phyloP scores from a whole-genome alignment of 257 asterid species.

The Agastache rugosa region DNA sequence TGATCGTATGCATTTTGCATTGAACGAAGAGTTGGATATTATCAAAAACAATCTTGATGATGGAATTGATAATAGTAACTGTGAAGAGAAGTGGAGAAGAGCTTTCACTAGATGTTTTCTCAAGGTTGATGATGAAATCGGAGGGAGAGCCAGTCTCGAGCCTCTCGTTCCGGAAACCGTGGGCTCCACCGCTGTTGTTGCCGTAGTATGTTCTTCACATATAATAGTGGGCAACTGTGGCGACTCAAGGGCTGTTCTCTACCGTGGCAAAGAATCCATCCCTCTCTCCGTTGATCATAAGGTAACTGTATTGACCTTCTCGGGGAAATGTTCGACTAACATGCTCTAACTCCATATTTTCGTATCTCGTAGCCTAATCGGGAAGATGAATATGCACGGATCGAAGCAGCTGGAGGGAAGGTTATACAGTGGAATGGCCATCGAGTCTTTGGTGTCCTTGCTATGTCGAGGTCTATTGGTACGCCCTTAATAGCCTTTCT shows the following conservation, averaged over 20 bases:
- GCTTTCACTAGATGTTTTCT: slow-evolving; percentile 72
- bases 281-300: slow-evolving; percentile 87
- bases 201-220: slow-evolving; percentile 91
- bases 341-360: slow-evolving; percentile 3
- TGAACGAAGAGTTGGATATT: slow-evolving; percentile 68
- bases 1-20: slow-evolving; percentile 72
- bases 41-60: slow-evolving; percentile 44
- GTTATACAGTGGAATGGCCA: slow-evolving; percentile 99
- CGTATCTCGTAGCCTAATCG: slow-evolving; percentile 69
- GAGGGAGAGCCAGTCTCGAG: slow-evolving; percentile 55
- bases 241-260: slow-evolving; percentile 96
- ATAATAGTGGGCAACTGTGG: slow-evolving; percentile 92
- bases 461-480: slow-evolving; percentile 98
- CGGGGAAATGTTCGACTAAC: background rate
- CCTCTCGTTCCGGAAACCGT: slow-evolving; percentile 91
- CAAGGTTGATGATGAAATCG: slow-evolving; percentile 86
- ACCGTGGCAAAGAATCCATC: slow-evolving; percentile 83
- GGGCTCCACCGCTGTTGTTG: slow-evolving; percentile 94
- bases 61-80: slow-evolving; percentile 21
- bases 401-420: slow-evolving; percentile 96
- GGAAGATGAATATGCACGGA: slow-evolving; percentile 92
- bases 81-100: slow-evolving; percentile 74
- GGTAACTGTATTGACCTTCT: slow-evolving; percentile 46
- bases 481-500: slow-evolving; percentile 34
- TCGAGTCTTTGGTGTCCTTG: slow-evolving; percentile 97